A percentile compares a stretch with the other conserved stretches of the same genome.
Evolutionary conservation across 2,329 filamentous ascomycete species (phyloP).

Genomic region (Calonectria multiphialidica): DNA sequence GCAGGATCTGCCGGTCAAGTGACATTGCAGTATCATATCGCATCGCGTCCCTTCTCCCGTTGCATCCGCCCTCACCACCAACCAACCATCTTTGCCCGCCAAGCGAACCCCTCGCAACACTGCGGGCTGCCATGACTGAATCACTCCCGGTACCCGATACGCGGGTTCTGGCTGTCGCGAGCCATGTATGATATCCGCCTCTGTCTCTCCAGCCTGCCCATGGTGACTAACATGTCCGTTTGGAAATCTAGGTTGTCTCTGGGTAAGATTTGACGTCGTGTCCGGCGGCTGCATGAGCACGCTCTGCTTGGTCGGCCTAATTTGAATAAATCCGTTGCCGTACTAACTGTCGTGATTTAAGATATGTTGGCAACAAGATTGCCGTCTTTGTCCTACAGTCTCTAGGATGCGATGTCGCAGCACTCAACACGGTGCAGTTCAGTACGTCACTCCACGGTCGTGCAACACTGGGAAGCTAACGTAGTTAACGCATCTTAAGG

Average conservation of each 20-base stretch:
- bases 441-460: conserved; percentile 70
- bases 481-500: conserved; percentile 63
- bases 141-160: conserved; percentile 63
- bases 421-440: conserved; percentile 97
- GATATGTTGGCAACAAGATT: conserved; percentile 98
- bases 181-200: conserved; percentile 78
- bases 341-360: conserved; percentile 50
- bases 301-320: neutral
- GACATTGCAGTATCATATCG: neutral
- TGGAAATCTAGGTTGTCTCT: conserved; percentile 42
- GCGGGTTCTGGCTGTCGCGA: conserved; percentile 86
- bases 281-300: neutral
- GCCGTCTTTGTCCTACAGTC: conserved; percentile 95
- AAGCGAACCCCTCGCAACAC: neutral
- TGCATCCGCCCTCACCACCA: conserved; percentile 1
- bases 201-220: neutral
- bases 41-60: conserved; percentile 1
- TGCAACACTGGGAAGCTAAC: conserved; percentile 11
- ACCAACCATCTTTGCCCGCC: conserved; percentile 5
- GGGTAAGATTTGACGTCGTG: conserved; percentile 32
- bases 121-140: conserved; percentile 35
- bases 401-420: conserved; percentile 92
- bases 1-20: conserved; percentile 4
- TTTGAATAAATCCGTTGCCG: neutral
- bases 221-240: conserved; percentile 25